A percentile compares a stretch with the other conserved stretches of the same genome.
These are phyloP conservation scores for Fraxinus ornus DNA, from an alignment of 305 asterid genomes.

Conservation along the genomic window DNA sequence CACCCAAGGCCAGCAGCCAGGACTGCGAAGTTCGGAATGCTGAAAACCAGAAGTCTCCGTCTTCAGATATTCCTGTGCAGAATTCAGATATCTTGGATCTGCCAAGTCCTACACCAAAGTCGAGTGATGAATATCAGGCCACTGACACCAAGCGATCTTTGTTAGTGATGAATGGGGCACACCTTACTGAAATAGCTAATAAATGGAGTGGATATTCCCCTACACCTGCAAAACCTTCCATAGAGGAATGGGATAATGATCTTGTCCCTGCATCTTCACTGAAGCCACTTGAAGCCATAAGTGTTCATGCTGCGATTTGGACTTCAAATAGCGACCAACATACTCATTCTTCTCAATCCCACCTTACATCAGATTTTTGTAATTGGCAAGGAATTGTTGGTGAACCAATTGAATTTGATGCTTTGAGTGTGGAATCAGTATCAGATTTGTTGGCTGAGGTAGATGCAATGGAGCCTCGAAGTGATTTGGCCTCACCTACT, in stretches of 20 bases:
- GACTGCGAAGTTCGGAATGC: conserved; percentile 33
- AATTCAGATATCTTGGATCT: conserved; percentile 46
- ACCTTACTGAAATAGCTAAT: conserved; percentile 50
- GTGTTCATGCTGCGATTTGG: conserved; percentile 32
- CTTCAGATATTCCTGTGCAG: conserved; percentile 39
- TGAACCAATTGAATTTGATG: conserved; percentile 66
- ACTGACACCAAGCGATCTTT: conserved; percentile 41
- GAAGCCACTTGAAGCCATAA: conserved; percentile 41
- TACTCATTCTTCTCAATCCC: conserved; percentile 40
- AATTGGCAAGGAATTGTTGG: conserved; percentile 52
- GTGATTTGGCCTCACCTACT: conserved; percentile 74
- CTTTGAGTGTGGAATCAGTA: conserved; percentile 70
- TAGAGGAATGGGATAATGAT: conserved; percentile 55
- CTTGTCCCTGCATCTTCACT: conserved; percentile 36
- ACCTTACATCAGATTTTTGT: conserved; percentile 34
- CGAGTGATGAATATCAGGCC: conserved; percentile 39
- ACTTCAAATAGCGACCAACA: conserved; percentile 31
- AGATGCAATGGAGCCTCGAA: conserved; percentile 84
- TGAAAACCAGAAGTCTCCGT: conserved; percentile 37
- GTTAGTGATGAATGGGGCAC: conserved; percentile 36
- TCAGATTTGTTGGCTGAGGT: conserved; percentile 82
- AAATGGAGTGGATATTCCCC: conserved; percentile 72
- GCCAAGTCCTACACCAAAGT: conserved; percentile 50
- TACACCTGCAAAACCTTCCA: conserved; percentile 44
- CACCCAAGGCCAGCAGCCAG: conserved; percentile 35